Conservation (phyloP, 164 flowering plant species). For the Aristolochia contorta region DNA sequence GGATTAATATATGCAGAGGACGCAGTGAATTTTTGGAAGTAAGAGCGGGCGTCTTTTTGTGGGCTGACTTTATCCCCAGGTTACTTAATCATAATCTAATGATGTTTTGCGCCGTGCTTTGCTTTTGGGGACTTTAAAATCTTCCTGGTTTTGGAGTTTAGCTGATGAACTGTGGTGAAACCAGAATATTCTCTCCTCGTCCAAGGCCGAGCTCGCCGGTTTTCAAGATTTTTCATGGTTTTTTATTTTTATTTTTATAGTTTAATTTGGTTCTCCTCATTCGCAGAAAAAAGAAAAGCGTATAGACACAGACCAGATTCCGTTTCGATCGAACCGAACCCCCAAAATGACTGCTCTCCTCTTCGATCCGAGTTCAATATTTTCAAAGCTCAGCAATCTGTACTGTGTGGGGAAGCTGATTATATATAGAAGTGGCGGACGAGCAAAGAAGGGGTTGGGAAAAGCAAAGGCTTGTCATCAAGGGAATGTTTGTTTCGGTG, state of each 20-base stretch:
- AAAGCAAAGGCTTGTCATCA: constrained; percentile 75
- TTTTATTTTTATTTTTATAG: too few relatives aligned
- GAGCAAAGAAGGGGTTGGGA: constrained; percentile 39
- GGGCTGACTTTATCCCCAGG: constrained; percentile 77
- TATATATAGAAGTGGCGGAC: neutral
- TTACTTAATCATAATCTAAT: constrained; percentile 80
- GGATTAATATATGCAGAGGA: too few relatives aligned
- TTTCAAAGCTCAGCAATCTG: too few relatives aligned
- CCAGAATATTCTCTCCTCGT: constrained; percentile 68
- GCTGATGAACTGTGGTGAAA: constrained; percentile 49
- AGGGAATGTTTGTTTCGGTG: constrained; percentile 65
- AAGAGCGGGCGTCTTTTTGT: constrained; percentile 71
- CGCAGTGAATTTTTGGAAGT: constrained; percentile 84
- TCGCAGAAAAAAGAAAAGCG: neutral
- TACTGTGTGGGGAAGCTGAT: too few relatives aligned
- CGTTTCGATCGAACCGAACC: constrained; percentile 16
- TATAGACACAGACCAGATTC: constrained; percentile 18
- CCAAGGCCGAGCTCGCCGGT: constrained; percentile 33
- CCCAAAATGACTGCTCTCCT: constrained; percentile 2
- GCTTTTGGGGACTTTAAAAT: constrained; percentile 31
- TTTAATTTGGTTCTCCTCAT: constrained; percentile 1
- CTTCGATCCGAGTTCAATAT: too few relatives aligned
- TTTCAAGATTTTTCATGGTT: constrained; percentile 32
- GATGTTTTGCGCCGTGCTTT: constrained; percentile 29
- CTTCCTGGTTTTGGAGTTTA: constrained; percentile 50